These are phyloP conservation scores for Fusarium subtropicale DNA, from an alignment of 2,329 filamentous ascomycete genomes.

Conservation along the genomic window DNA sequence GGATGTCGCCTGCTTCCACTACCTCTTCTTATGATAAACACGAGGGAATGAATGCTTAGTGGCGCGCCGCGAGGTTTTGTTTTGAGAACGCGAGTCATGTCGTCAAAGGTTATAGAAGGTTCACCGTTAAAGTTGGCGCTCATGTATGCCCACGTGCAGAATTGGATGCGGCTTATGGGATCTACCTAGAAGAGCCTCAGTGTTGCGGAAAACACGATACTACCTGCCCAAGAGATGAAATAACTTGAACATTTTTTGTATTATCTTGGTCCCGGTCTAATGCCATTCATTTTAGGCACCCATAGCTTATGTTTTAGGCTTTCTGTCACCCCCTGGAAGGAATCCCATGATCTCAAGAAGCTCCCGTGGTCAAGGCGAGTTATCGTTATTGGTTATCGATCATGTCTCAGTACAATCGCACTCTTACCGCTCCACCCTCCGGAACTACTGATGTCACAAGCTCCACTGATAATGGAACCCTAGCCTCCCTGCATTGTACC, in stretches of 20 bases:
- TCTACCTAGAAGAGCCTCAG: conserved; percentile 12
- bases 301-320: neutral
- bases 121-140: neutral
- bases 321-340: neutral
- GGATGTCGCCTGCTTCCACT: conserved; percentile 12
- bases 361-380: conserved; percentile 29
- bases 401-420: conserved; percentile 7
- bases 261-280: neutral
- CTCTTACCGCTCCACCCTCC: conserved; percentile 24
- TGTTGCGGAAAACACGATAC: neutral
- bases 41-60: neutral
- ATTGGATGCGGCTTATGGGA: neutral
- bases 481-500: conserved; percentile 7
- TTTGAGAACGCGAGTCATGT: conserved; percentile 11
- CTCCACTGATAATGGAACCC: conserved; percentile 21
- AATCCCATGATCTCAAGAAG: conserved; percentile 31
- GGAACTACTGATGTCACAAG: conserved; percentile 37
- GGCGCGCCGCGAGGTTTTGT: neutral
- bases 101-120: neutral
- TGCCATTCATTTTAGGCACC: neutral
- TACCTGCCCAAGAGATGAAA: neutral
- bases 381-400: conserved; percentile 25
- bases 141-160: neutral
- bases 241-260: neutral
- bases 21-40: neutral